Conservation (phyloP, 2,329 filamentous ascomycete genomes). For the Cladosporium austrohemisphaericum region DNA sequence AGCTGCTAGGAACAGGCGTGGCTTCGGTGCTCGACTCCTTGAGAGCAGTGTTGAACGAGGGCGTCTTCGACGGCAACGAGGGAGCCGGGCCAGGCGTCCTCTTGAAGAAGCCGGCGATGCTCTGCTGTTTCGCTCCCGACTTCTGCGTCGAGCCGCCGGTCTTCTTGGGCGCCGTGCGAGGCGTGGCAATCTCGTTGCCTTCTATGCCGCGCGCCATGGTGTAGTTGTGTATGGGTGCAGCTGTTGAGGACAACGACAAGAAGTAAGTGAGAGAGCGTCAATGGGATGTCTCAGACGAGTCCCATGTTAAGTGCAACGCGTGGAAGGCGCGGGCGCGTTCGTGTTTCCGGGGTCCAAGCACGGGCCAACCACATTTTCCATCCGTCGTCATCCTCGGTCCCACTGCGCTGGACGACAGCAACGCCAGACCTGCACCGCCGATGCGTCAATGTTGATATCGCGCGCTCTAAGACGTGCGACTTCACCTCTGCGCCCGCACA, state of each 20-base stretch:
- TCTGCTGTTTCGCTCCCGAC: conserved; percentile 60
- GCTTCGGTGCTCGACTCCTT: conserved; percentile 40
- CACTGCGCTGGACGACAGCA: not conserved
- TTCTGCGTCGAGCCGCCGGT: conserved; percentile 40
- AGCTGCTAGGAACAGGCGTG: conserved; percentile 79
- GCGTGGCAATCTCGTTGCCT: conserved; percentile 46
- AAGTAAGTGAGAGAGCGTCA: too few species aligned
- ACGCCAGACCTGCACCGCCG: not conserved
- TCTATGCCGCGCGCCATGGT: conserved; percentile 45
- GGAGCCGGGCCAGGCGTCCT: conserved; percentile 33
- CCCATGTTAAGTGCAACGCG: too few species aligned
- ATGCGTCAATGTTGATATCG: conserved; percentile 16
- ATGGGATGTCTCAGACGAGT: too few species aligned
- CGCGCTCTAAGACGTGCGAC: conserved; percentile 9
- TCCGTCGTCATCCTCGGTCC: not conserved
- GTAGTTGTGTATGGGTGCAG: not conserved
- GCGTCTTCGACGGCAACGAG: conserved; percentile 36
- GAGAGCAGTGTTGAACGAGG: conserved; percentile 26
- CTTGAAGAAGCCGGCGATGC: conserved; percentile 78
- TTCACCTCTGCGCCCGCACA: conserved; percentile 3
- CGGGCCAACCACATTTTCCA: not conserved
- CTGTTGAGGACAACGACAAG: not conserved
- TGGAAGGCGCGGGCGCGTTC: not conserved
- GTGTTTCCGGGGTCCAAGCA: not conserved
- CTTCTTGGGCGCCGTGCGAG: conserved; percentile 43